Evolutionary conservation across 192 early-diverging fungal genomes (phyloP), one percentile per base, ranked within the genome.

Genomic region (Entomortierella lignicola): DNA sequence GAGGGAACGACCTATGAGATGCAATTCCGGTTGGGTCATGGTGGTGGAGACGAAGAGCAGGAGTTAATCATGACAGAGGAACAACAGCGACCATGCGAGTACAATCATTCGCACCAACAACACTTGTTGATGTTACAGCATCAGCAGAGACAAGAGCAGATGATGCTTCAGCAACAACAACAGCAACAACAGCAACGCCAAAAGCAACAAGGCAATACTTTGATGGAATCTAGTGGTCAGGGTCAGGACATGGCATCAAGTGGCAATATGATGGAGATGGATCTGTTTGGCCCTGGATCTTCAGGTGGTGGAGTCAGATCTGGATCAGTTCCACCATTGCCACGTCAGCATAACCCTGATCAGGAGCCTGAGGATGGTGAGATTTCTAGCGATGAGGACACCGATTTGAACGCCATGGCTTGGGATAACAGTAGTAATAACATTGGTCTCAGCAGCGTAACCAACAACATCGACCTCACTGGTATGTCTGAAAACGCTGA

Each of bases 1-100:
- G 75, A 70, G 1, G 67, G 75, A 37, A 70, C 75, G 2, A 79
- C 75, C 8, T 79, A 79, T 57, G 52, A 79, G 56, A 65, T 44
- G 20, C 75, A 79, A 20, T 79, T 79, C 31, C 50, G 60, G 29
- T 39, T 66, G 50, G 75, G 75, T 20, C 75, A 79, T 65, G 75
- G 75, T 17, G 75, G 75, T 8, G 62, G 75, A 5, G 62, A 79
- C 13, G 75, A 79, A 13, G 75, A 79, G 25, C 66, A 64, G 23
- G 66, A 64, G 30, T 21, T 79, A 39, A 53, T 77, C 10, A 32
- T 63, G 44, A 50, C 50, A 0, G 73, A 77, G 34, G 66, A 77
- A 39, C 73, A 77, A 23, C 73, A 63, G 34, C 37, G 66, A 10
- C 73, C 73, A 12, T 55, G 58, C 10, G 58, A 77, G 10, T 77